These are phyloP conservation scores for Cryphonectria naterciae DNA, from an alignment of 2,329 filamentous ascomycete genomes.

Conservation along the genomic window DNA sequence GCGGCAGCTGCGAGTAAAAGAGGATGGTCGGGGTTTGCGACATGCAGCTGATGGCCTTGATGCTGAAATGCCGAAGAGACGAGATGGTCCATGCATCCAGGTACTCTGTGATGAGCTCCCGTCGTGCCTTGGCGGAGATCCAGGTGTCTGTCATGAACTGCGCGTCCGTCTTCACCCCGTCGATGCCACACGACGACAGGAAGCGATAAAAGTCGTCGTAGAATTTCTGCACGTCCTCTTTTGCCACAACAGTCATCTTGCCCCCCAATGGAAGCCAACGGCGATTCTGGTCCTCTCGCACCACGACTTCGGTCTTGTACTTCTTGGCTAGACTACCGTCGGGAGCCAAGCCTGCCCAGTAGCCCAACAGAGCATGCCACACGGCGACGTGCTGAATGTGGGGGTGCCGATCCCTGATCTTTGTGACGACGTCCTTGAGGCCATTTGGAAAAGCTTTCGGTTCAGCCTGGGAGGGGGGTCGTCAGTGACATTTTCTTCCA, in stretches of 20 bases:
- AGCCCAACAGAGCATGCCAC: slow-evolving; percentile 88
- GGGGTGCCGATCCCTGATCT: slow-evolving; percentile 70
- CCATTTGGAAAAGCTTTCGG: slow-evolving; percentile 78
- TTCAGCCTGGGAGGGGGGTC: slow-evolving; percentile 58
- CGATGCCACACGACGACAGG: slow-evolving; percentile 72
- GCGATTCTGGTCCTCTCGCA: slow-evolving; percentile 52
- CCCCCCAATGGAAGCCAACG: slow-evolving; percentile 58
- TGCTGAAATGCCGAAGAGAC: slow-evolving; percentile 76
- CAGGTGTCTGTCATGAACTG: slow-evolving; percentile 88
- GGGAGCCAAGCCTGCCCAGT: slow-evolving; percentile 88
- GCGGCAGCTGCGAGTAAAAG: slow-evolving; percentile 81
- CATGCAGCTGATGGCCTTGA: slow-evolving; percentile 90
- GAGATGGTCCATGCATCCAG: slow-evolving; percentile 85
- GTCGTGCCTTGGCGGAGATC: slow-evolving; percentile 68
- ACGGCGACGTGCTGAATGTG: slow-evolving; percentile 84
- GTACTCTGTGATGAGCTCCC: slow-evolving; percentile 73
- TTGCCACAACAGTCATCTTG: slow-evolving; percentile 73
- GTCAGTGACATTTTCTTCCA: neutral
- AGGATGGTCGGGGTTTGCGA: slow-evolving; percentile 84
- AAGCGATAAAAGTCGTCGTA: slow-evolving; percentile 94
- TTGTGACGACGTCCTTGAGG: slow-evolving; percentile 69
- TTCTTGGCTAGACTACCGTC: slow-evolving; percentile 72
- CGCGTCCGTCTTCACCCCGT: slow-evolving; percentile 89
- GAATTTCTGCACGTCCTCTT: slow-evolving; percentile 73
- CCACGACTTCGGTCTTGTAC: slow-evolving; percentile 74